phyloP scores from a whole-genome alignment of 2,329 filamentous ascomycete genomes.

The Rhynchosporium graminicola region DNA sequence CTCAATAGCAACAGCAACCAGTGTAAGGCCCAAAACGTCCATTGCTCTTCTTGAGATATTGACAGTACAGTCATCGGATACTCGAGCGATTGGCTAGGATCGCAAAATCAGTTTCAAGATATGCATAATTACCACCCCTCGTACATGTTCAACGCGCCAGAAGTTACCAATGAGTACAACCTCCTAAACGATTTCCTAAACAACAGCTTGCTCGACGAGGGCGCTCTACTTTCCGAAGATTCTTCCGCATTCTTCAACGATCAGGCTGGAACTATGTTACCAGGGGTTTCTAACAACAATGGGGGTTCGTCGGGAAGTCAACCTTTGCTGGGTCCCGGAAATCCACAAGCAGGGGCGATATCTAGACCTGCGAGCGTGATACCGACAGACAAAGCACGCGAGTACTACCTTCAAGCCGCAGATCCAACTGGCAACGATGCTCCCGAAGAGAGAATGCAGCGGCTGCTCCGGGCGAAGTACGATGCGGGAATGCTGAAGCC shows the following conservation, averaged over 20 bases:
- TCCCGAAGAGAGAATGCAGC: constrained; percentile 93
- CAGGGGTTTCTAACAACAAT: constrained; percentile 50
- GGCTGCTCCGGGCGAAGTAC: constrained; percentile 91
- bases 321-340: constrained; percentile 40
- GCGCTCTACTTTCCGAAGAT: constrained; percentile 69
- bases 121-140: constrained; percentile 93
- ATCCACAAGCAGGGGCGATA: constrained; percentile 54
- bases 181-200: constrained; percentile 95
- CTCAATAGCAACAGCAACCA: constrained; percentile 67
- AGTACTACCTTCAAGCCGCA: constrained; percentile 96
- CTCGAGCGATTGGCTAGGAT: constrained; percentile 74
- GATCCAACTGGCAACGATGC: constrained; percentile 86
- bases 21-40: constrained; percentile 58
- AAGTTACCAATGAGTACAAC: constrained; percentile 96
- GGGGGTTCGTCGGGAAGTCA: constrained; percentile 40
- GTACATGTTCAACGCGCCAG: constrained; percentile 92
- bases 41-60: constrained; percentile 31
- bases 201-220: constrained; percentile 86
- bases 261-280: constrained; percentile 49
- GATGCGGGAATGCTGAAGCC: constrained; percentile 92
- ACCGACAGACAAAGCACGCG: constrained; percentile 63
- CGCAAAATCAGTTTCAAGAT: constrained; percentile 83
- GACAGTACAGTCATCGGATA: constrained; percentile 68
- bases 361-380: constrained; percentile 62
- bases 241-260: constrained; percentile 62